Evolutionary conservation across 768 basidiomycete species (phyloP).

Genomic region (Xanthoconium stramineum): DNA sequence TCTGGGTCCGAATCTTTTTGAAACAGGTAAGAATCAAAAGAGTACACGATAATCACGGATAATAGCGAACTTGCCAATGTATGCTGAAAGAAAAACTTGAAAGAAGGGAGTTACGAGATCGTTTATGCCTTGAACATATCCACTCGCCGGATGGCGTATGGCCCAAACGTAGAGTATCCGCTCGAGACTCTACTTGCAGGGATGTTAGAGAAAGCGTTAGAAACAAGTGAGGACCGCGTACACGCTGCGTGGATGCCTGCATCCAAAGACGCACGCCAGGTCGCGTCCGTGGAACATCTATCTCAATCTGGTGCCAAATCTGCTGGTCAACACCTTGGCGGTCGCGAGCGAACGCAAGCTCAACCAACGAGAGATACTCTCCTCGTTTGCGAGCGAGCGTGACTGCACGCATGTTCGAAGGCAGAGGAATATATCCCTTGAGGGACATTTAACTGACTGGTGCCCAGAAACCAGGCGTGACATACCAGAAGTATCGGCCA

Average conservation of each 20-base stretch:
- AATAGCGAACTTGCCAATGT: slow-evolving; percentile 64
- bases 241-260: slow-evolving; percentile 84
- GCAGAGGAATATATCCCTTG: slow-evolving; percentile 91
- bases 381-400: slow-evolving; percentile 87
- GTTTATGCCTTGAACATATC: slow-evolving; percentile 99
- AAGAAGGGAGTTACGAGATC: slow-evolving; percentile 98
- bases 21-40: slow-evolving; percentile 1
- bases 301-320: slow-evolving; percentile 99
- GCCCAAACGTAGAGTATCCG: slow-evolving; percentile 98
- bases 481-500: slow-evolving; percentile 93
- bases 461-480: slow-evolving; percentile 18
- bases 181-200: slow-evolving; percentile 71
- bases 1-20: slow-evolving; percentile 85
- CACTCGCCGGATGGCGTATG: slow-evolving; percentile 95
- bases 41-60: neutral
- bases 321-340: slow-evolving; percentile 86
- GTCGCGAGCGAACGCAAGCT: slow-evolving; percentile 85
- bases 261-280: slow-evolving; percentile 93
- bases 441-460: slow-evolving; percentile 4
- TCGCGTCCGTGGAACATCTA: slow-evolving; percentile 93
- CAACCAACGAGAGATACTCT: slow-evolving; percentile 88
- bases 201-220: slow-evolving; percentile 15
- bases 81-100: slow-evolving; percentile 92
- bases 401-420: slow-evolving; percentile 65
- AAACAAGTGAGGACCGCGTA: slow-evolving; percentile 35